Base-by-base conservation (phyloP, 2,329 filamentous ascomycete species). In the Nemania sp. region DNA sequence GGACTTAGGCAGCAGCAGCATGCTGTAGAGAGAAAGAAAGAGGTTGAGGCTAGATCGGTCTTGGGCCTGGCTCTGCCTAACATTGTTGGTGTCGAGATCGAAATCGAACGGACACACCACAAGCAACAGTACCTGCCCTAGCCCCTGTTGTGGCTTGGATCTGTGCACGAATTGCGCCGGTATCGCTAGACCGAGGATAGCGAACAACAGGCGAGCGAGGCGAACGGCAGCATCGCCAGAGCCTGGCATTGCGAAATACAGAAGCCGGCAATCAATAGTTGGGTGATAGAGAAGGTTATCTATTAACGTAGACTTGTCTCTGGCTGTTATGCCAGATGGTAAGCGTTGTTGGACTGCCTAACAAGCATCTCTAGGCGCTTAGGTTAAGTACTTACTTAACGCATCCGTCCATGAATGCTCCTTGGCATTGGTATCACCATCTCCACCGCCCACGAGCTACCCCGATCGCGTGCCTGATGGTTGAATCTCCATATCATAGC, bases 141-240 rank as follows among this genome's bases (percentile, higher is more conserved):
- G 33, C 31, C 31, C 41, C 42, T 30, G 22, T 44, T 37, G 31
- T 39, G 37, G 39, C 34, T 24, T 53, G 37, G 15, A 43, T 39
- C 41, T 48, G n/a, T 22, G 42, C 23, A 31, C 37, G 28, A 40
- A 7, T n/a, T 34, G 43, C 37, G 49, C 53, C 53, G 53, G 43
- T 56, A 52, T 56, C 53, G 49, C 53, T 52, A 34, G 28, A 39
- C 15, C 23, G 37, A 24, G n/a, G 31, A 22, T 30, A 20, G 42
- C 31, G 17, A 48, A n/a, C n/a, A n/a, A n/a, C n/a, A n/a, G n/a
- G n/a, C n/a, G n/a, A n/a, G n/a, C n/a, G 40, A 24, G 22, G 20
- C 34, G 45, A 24, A 30, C 24, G 39, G 31, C 31, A 17, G 33
- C 19, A 30, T 30, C 33, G 41, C 22, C 24, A 33, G 28, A 41